Base-by-base conservation (phyloP, 1,284 basidiomycete genomes). In the Schizophyllum commune region DNA sequence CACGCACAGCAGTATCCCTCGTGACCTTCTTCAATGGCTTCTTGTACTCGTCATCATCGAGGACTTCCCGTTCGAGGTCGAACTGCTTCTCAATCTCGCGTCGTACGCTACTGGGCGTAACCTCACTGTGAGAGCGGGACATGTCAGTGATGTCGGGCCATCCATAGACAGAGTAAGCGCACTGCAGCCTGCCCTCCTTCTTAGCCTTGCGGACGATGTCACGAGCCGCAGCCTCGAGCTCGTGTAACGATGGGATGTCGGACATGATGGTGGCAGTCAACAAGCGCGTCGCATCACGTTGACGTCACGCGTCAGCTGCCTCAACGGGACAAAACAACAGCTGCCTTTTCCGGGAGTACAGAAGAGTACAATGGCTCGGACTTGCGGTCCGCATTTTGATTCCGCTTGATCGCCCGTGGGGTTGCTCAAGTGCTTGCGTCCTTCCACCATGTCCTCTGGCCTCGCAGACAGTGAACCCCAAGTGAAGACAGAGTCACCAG, bases 71-170 rank as follows among this genome's bases (percentile, higher is more conserved):
- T 7, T 75, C 70, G n/a, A 86, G 65, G 3, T 33, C 51, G 57
- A 83, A 71, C 11, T 71, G 64, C 15, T 70, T 63, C 67, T 84
- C 83, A 2, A 84, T 61, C n/a, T 72, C 66, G 58, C 70, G 68
- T 17, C 82, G 78, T 33, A 84, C 74, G 21, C 77, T 73, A n/a
- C 78, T 78, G 39, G 75, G 74, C 0, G 82, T 85, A 11, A 81
- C 67, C 47, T 74, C 64, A 54, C 82, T 86, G 61, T 27, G 19
- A 55, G 19, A 27, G 27, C 5, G 11, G 20, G 19, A 56, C 11
- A 17, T 21, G 55, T 62, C 58, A 61, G 58, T 59, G 51, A 54
- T 52, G 22, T 32, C 20, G 33, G 3, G 34, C 22, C 17, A n/a
- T 6, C 13, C 19, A 34, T 32, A 52, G 52, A 2, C 17, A 6